A percentile compares a stretch with the other conserved stretches of the same genome.
Evolutionary conservation across 495 filamentous ascomycete genomes (phyloP).

Genomic region (Aspergillus homomorphus): DNA sequence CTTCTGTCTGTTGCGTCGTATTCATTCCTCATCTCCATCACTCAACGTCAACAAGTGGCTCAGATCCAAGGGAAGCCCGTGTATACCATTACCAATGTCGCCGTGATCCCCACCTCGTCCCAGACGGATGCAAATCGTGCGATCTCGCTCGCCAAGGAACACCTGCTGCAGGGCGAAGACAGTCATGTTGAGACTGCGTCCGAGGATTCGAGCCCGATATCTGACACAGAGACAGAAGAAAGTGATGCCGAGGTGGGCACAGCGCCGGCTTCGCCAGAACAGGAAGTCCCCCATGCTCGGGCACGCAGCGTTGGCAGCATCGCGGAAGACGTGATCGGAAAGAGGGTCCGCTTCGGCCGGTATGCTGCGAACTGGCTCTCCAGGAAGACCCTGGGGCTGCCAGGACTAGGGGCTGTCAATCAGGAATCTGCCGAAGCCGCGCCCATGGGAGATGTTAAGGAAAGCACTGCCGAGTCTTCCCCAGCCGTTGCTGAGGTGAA

Average conservation of each 20-base stretch:
- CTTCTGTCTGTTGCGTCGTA: slow-evolving; percentile 68
- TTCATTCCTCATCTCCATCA: slow-evolving; percentile 82
- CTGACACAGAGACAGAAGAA: slow-evolving; percentile 37
- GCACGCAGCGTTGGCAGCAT: slow-evolving; percentile 52
- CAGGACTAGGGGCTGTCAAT: slow-evolving; percentile 31
- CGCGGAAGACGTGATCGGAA: slow-evolving; percentile 78
- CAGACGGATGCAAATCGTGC: slow-evolving; percentile 68
- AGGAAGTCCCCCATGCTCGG: slow-evolving; percentile 22
- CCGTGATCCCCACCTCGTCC: slow-evolving; percentile 80
- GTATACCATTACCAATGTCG: slow-evolving; percentile 81
- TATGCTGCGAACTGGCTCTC: slow-evolving; percentile 92
- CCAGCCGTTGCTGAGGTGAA: slow-evolving; percentile 15
- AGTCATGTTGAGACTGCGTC: slow-evolving; percentile 29
- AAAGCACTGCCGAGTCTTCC: slow-evolving; percentile 9
- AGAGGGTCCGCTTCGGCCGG: slow-evolving; percentile 74
- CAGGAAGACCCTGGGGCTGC: slow-evolving; percentile 66
- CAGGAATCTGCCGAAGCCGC: slow-evolving; percentile 21
- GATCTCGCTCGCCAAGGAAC: slow-evolving; percentile 60
- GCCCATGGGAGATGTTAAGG: slow-evolving; percentile 24
- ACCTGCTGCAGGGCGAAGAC: slow-evolving; percentile 28
- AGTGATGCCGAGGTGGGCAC: slow-evolving; percentile 34
- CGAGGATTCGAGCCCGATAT: slow-evolving; percentile 32
- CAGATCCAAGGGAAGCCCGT: slow-evolving; percentile 76
- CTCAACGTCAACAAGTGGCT: slow-evolving; percentile 80
- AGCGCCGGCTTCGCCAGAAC: slow-evolving; percentile 28